These are phyloP conservation scores for Firmiana major DNA, from an alignment of 345 rosid species.

Conservation along the genomic window DNA sequence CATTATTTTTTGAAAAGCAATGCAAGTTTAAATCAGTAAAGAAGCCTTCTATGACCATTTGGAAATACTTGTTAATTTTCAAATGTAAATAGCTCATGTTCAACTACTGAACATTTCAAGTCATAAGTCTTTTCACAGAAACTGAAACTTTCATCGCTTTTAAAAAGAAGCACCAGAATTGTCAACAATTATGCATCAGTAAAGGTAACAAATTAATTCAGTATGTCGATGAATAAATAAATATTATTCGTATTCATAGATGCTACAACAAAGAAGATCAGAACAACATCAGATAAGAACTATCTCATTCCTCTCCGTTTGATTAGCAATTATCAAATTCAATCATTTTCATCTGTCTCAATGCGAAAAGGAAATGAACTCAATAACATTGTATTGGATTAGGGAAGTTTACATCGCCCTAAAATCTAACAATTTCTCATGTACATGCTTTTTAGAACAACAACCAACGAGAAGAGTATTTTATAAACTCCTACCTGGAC, in stretches of 20 bases:
- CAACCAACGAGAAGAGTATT: neutral
- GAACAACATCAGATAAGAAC: neutral
- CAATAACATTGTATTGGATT: neutral
- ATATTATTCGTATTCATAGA: neutral
- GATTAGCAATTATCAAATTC: neutral
- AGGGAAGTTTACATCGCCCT: neutral
- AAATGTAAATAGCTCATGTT: neutral
- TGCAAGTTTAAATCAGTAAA: constrained; percentile 15
- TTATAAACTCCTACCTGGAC: constrained; percentile 63
- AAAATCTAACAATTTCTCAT: neutral
- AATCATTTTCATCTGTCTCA: neutral
- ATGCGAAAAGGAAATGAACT: neutral
- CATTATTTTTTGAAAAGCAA: constrained; percentile 26
- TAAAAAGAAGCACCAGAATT: neutral
- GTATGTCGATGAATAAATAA: neutral
- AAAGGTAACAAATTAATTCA: neutral
- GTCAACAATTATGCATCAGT: neutral
- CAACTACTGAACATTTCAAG: neutral
- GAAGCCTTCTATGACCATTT: neutral
- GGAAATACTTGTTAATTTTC: neutral
- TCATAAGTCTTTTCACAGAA: neutral
- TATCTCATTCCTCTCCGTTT: neutral
- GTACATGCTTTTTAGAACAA: neutral
- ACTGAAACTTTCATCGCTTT: neutral
- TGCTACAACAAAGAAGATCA: neutral